These are phyloP conservation scores for barley (Hordeum vulgare) DNA, from an alignment of 176 grass and related monocot species.

Conservation along the genomic window DNA sequence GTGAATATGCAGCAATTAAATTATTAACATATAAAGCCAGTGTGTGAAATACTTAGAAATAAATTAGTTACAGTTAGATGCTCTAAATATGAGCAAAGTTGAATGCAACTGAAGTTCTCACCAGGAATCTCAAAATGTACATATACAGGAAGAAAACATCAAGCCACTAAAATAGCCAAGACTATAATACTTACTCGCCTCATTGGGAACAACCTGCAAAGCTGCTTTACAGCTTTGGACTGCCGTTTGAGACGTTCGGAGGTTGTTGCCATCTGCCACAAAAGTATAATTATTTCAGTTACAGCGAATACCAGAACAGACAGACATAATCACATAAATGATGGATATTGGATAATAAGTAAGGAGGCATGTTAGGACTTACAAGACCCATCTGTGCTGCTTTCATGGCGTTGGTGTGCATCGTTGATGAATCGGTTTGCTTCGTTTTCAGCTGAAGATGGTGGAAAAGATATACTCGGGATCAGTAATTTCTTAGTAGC, in stretches of 20 bases:
- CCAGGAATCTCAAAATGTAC: not conserved
- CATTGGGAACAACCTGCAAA: slow-evolving; percentile 81
- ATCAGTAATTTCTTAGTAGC: not conserved
- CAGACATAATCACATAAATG: not conserved
- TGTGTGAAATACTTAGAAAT: not conserved
- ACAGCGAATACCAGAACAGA: not conserved
- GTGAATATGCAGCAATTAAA: not conserved
- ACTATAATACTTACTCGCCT: slow-evolving; percentile 49
- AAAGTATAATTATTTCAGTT: slow-evolving; percentile 8
- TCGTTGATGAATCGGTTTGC: slow-evolving; percentile 15
- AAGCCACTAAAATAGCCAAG: not conserved
- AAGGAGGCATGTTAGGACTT: slow-evolving; percentile 7
- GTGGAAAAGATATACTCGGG: not conserved
- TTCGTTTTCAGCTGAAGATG: slow-evolving; percentile 39
- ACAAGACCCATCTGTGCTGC: slow-evolving; percentile 41
- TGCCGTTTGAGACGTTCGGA: slow-evolving; percentile 70
- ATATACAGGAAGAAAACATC: not conserved
- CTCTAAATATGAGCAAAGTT: not conserved
- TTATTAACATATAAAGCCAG: not conserved
- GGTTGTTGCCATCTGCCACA: slow-evolving; percentile 74
- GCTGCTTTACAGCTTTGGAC: slow-evolving; percentile 84
- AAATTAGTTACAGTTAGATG: not conserved
- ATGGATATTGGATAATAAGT: not conserved
- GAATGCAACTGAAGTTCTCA: not conserved
- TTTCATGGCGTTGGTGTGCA: slow-evolving; percentile 44